Conservation (phyloP, 129 eudicot species). For the Smallanthus sonchifolius region DNA sequence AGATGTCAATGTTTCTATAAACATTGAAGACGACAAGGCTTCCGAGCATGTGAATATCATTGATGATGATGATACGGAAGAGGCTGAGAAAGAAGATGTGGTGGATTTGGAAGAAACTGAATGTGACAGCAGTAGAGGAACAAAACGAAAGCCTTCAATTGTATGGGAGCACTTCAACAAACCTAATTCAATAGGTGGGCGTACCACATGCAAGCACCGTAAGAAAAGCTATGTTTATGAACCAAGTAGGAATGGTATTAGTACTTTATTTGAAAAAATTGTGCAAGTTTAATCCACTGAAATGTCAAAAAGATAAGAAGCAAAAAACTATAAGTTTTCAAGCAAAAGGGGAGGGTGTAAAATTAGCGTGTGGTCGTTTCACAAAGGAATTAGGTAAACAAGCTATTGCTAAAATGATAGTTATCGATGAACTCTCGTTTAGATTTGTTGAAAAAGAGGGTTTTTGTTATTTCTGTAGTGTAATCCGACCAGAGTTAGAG, state of each 20-base stretch:
- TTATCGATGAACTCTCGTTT: background rate
- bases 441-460: background rate
- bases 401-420: background rate
- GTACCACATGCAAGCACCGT: no score
- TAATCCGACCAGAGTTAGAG: background rate
- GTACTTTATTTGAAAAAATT: background rate
- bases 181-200: background rate
- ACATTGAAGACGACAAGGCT: no score
- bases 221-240: background rate
- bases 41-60: no score
- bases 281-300: background rate
- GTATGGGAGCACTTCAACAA: no score
- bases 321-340: no score
- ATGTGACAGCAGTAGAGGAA: background rate
- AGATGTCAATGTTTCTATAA: no score
- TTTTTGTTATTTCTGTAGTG: background rate
- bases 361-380: no score
- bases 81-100: background rate
- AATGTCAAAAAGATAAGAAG: background rate
- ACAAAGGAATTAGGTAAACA: background rate
- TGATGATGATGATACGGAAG: background rate
- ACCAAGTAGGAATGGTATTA: background rate
- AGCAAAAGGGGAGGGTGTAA: no score
- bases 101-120: background rate
- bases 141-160: no score